Evolutionary conservation across 768 basidiomycete genomes (phyloP).

Genomic region (Calocera viscosa): DNA sequence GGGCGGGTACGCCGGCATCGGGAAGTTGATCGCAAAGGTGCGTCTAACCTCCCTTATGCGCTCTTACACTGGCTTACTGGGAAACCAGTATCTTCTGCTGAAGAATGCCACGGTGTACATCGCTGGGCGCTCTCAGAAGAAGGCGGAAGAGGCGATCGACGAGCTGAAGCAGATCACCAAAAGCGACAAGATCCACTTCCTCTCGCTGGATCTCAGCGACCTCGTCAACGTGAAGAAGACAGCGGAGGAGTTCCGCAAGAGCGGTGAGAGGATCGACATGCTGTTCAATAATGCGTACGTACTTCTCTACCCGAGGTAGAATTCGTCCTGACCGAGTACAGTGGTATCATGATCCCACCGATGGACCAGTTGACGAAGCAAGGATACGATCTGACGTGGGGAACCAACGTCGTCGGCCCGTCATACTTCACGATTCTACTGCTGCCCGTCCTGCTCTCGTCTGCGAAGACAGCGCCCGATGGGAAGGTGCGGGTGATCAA

Average conservation of each 20-base stretch:
- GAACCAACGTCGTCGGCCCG: conserved; percentile 15
- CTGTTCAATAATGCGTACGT: conserved; percentile 20
- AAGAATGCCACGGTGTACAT: conserved; percentile 61
- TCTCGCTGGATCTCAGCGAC: conserved; percentile 36
- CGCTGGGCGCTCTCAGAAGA: conserved; percentile 36
- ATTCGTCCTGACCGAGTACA: conserved; percentile 12
- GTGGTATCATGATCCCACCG: conserved; percentile 21
- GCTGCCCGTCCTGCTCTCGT: not conserved
- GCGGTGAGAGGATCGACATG: conserved; percentile 17
- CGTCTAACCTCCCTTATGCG: conserved; percentile 14
- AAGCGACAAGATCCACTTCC: conserved; percentile 30
- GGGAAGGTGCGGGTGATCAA: not conserved
- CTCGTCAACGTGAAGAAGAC: conserved; percentile 33
- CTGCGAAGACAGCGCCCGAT: not conserved
- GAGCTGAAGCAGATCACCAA: conserved; percentile 40
- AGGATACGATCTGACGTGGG: conserved; percentile 16
- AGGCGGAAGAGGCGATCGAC: conserved; percentile 38
- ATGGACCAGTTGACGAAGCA: conserved; percentile 15
- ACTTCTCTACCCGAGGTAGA: not conserved
- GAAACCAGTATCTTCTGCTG: conserved; percentile 37
- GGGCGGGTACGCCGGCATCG: conserved; percentile 40
- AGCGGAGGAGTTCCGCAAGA: conserved; percentile 29
- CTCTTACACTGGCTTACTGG: not conserved
- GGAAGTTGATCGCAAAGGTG: conserved; percentile 37
- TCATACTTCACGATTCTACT: conserved; percentile 11